A percentile compares a stretch with the other conserved stretches of the same genome.
Conservation (phyloP, 2,329 filamentous ascomycete species). For the Conoideocrella luteorostrata region DNA sequence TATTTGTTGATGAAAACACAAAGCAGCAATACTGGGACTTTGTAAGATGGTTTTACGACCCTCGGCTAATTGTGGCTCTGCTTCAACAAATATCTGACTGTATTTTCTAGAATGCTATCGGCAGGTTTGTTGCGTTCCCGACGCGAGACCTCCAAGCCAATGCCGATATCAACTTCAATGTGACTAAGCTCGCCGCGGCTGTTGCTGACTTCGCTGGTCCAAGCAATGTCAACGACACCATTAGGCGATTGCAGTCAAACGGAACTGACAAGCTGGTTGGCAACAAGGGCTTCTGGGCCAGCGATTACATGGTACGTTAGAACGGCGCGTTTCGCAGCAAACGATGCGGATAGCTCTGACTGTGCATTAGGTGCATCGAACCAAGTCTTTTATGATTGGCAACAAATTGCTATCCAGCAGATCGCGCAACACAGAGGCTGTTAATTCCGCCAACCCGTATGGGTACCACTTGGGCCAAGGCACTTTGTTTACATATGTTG, state of each 20-base stretch:
- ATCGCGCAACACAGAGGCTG: conserved; percentile 15
- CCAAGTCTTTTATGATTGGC: conserved; percentile 10
- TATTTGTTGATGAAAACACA: conserved; percentile 14
- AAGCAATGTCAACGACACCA: conserved; percentile 10
- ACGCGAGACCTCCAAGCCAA: conserved; percentile 16
- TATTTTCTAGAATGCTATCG: conserved; percentile 16
- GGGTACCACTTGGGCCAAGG: conserved; percentile 19
- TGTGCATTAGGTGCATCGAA: conserved; percentile 12
- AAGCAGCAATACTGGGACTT: conserved; percentile 16
- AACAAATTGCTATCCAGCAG: conserved; percentile 17
- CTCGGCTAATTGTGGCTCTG: too few relatives aligned
- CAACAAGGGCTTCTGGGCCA: conserved; percentile 18
- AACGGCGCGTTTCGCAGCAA: too few relatives aligned
- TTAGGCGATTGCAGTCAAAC: conserved; percentile 14
- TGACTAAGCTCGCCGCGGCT: conserved; percentile 14
- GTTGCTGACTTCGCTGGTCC: conserved; percentile 14
- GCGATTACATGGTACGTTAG: conserved; percentile 19
- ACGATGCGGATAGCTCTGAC: not conserved
- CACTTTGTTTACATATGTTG: conserved; percentile 17
- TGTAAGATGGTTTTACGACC: too few relatives aligned
- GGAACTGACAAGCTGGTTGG: conserved; percentile 16
- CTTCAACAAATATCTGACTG: too few relatives aligned
- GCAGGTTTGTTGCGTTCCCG: conserved; percentile 17
- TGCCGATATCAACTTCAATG: conserved; percentile 19
- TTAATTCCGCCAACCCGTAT: conserved; percentile 17